Evolutionary conservation across 768 basidiomycete genomes (phyloP), one percentile per base, ranked within the genome.

Genomic region (Lactarius hengduanensis): DNA sequence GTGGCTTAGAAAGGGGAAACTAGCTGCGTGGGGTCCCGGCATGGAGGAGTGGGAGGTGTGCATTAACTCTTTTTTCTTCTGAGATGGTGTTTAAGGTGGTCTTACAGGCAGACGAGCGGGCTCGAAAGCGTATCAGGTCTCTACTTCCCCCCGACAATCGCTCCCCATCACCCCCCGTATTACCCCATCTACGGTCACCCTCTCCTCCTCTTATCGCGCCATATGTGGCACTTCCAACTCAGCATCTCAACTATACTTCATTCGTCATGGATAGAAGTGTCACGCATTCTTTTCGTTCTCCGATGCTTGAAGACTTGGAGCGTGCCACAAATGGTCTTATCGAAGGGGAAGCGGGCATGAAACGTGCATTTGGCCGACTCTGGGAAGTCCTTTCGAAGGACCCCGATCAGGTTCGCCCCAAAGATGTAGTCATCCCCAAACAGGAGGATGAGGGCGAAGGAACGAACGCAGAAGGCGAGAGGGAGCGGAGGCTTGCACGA

Each of bases 1-100:
- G 73, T 94, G 92, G 92, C 82, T 90, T 58, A 84, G 92, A 20
- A 84, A 82, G 73, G 91, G 92, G 56, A 94, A 95, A 77, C 85
- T 93, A 66, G 84, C 86, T 34, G 80, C 87, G 16, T 95, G 93
- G 93, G 91, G 91, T 34, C 91, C 92, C 26, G 83, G 84, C 57
- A 85, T 87, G 79, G 91, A 91, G 41, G 91, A 94, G 65, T 92
- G 90, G 88, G 91, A 94, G 86, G 92, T 90, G 72, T 69, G 81
- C 30, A 57, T 71, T 11, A 4, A 26, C 16, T 26, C 53, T 61
- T 30, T 30, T 38, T 59, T 55, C 30, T 66, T 70, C 28, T 30
- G 58, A 47, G 41, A 59, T 62, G 58, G 47, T 59, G 61, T 68
- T 53, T 70, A 61, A 58, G 72, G 32, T 61, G 6, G 30, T 13